Evolutionary conservation across 768 basidiomycete genomes (phyloP).

Genomic region (Mycena maculata): DNA sequence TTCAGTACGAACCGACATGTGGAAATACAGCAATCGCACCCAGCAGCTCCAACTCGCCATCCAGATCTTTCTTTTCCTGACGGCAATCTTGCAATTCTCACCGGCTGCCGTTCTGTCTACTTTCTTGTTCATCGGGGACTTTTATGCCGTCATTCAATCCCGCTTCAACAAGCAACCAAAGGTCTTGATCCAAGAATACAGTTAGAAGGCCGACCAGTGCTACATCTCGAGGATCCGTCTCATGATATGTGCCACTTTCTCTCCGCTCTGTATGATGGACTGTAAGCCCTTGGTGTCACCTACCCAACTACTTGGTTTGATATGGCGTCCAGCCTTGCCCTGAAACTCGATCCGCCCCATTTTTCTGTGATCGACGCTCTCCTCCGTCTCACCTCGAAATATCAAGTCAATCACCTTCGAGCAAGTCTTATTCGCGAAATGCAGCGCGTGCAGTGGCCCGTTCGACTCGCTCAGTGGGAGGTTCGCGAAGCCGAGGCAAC

Average conservation of each 20-base stretch:
- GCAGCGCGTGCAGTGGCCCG: slow-evolving; percentile 65
- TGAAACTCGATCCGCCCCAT: slow-evolving; percentile 60
- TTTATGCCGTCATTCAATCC: slow-evolving; percentile 70
- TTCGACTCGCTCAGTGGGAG: slow-evolving; percentile 74
- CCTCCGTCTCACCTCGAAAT: slow-evolving; percentile 73
- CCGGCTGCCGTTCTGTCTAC: slow-evolving; percentile 64
- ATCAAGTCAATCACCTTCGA: slow-evolving; percentile 68
- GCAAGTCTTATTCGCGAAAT: slow-evolving; percentile 67
- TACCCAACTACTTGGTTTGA: slow-evolving; percentile 17
- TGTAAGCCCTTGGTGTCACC: slow-evolving; percentile 55
- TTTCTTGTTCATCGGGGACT: slow-evolving; percentile 79
- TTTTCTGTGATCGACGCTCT: slow-evolving; percentile 67
- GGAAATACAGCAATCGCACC: slow-evolving; percentile 30
- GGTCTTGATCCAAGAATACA: slow-evolving; percentile 43
- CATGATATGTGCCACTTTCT: slow-evolving; percentile 70
- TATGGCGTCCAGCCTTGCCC: slow-evolving; percentile 52
- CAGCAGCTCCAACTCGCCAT: slow-evolving; percentile 51
- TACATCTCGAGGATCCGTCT: slow-evolving; percentile 65
- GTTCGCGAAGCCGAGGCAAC: slow-evolving; percentile 70
- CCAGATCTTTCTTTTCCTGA: slow-evolving; percentile 72
- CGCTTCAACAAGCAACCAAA: slow-evolving; percentile 56
- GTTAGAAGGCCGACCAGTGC: slow-evolving; percentile 70
- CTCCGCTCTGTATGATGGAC: slow-evolving; percentile 75
- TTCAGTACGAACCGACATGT: slow-evolving; percentile 63
- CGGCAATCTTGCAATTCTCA: slow-evolving; percentile 74